Conservation (phyloP, 2,329 filamentous ascomycete genomes). For the Madurella mycetomatis region DNA sequence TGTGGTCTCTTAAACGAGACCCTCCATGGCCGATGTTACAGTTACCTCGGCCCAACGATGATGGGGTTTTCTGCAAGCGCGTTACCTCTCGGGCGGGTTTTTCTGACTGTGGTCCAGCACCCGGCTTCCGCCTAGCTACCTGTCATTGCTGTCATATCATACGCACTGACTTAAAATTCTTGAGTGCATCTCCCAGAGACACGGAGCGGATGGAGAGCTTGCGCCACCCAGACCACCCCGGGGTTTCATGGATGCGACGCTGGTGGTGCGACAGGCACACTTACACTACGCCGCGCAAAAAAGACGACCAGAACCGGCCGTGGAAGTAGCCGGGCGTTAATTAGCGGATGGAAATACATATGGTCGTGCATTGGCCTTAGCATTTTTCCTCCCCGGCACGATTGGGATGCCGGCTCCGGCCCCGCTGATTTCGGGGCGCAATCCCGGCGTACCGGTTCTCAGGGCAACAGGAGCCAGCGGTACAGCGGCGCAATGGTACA, state of each 20-base stretch:
- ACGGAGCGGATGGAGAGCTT: constrained; percentile 1
- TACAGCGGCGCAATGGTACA: constrained; percentile 11
- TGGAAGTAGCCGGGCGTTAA: not conserved
- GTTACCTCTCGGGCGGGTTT: constrained; percentile 14
- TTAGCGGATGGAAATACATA: not conserved
- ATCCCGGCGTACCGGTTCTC: constrained; percentile 17
- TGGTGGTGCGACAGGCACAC: too few relatives aligned
- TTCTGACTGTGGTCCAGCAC: not conserved
- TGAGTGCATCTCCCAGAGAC: not conserved
- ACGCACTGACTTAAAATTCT: not conserved
- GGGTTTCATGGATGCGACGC: too few relatives aligned
- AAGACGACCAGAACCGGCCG: not conserved
- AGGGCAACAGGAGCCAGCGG: constrained; percentile 9
- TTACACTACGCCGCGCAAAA: not conserved
- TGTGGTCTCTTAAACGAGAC: not conserved
- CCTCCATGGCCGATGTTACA: constrained; percentile 1
- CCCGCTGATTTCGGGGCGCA: constrained; percentile 22
- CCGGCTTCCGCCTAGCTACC: too few relatives aligned
- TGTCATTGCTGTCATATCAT: constrained; percentile 4
- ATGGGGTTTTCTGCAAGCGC: not conserved
- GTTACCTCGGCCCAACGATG: not conserved
- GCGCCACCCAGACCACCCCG: constrained; percentile 6
- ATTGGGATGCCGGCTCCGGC: constrained; percentile 16
- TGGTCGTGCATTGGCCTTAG: constrained; percentile 9
- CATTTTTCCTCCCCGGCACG: constrained; percentile 17